Conservation (phyloP, 768 basidiomycete species). For the Leccinum imitatum region DNA sequence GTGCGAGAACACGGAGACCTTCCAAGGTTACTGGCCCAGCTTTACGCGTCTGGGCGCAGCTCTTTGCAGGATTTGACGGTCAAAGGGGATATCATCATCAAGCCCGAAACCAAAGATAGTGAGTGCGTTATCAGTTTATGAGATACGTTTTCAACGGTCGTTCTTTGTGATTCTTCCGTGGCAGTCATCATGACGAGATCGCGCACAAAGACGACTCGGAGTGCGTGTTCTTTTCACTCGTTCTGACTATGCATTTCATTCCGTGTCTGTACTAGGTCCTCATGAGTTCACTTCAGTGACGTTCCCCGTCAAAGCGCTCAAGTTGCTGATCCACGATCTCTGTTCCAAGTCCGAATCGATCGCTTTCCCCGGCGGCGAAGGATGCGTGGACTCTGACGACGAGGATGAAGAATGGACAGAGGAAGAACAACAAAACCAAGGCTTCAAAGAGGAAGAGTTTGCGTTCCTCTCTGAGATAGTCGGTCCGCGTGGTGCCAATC, state of each 20-base stretch:
- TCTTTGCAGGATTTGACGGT: conserved; percentile 69
- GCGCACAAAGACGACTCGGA: conserved; percentile 61
- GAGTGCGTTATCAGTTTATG: conserved; percentile 34
- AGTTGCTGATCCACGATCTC: conserved; percentile 82
- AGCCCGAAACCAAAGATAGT: conserved; percentile 79
- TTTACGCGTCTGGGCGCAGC: conserved; percentile 66
- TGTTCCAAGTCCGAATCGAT: conserved; percentile 77
- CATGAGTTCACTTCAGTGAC: conserved; percentile 82
- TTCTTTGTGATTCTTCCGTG: conserved; percentile 25
- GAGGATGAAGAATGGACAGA: conserved; percentile 93
- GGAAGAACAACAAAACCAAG: conserved; percentile 66
- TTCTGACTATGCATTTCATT: conserved; percentile 17
- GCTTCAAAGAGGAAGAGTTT: conserved; percentile 71
- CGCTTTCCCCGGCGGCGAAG: conserved; percentile 56
- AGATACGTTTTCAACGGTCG: conserved; percentile 14
- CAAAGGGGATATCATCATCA: conserved; percentile 90
- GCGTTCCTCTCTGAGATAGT: conserved; percentile 84
- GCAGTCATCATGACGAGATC: conserved; percentile 97
- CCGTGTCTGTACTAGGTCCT: conserved; percentile 53
- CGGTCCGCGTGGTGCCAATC: conserved; percentile 66
- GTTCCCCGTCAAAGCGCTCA: conserved; percentile 92
- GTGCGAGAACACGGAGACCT: conserved; percentile 93
- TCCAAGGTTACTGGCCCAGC: conserved; percentile 83
- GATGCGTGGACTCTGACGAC: conserved; percentile 73
- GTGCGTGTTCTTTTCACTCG: conserved; percentile 46